Conservation (phyloP, 2,329 filamentous ascomycete species). For the Mycosphaerella arachidis region DNA sequence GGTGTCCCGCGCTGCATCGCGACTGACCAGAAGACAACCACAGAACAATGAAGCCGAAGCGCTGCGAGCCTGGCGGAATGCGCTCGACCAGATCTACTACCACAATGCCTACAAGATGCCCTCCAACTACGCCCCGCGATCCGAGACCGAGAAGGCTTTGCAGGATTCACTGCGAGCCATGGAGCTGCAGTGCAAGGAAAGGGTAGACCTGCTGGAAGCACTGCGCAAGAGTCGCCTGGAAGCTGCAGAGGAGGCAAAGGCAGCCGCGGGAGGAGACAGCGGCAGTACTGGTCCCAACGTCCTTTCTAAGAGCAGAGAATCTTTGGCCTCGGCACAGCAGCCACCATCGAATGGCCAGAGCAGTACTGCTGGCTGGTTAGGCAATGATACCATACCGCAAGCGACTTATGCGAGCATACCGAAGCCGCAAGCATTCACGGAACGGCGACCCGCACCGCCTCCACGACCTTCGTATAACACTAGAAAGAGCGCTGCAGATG, state of each 20-base stretch:
- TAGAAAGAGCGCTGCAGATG: conserved; percentile 44
- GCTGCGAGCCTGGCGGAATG: conserved; percentile 81
- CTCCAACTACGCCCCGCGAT: conserved; percentile 63
- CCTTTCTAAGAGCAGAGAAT: conserved; percentile 25
- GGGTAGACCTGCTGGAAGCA: conserved; percentile 81
- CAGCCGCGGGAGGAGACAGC: conserved; percentile 9
- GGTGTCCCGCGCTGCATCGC: conserved; percentile 1
- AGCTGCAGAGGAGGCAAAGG: conserved; percentile 39
- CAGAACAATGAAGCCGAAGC: conserved; percentile 91
- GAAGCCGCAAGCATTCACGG: conserved; percentile 43
- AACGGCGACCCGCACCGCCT: conserved; percentile 21
- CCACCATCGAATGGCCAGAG: conserved; percentile 8
- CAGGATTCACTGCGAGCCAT: conserved; percentile 76
- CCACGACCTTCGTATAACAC: conserved; percentile 46
- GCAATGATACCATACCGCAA: conserved; percentile 74
- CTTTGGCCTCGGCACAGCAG: conserved; percentile 15
- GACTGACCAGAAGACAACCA: conserved; percentile 49
- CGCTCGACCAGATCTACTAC: conserved; percentile 83
- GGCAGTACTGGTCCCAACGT: conserved; percentile 4
- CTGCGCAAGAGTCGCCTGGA: conserved; percentile 63
- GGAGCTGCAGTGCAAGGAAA: conserved; percentile 88
- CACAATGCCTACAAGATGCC: conserved; percentile 73
- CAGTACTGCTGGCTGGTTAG: conserved; percentile 58
- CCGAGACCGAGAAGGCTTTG: conserved; percentile 78
- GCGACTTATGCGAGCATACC: conserved; percentile 76